Conservation (phyloP, 2,329 filamentous ascomycete genomes). For the Sporothrix phasma region DNA sequence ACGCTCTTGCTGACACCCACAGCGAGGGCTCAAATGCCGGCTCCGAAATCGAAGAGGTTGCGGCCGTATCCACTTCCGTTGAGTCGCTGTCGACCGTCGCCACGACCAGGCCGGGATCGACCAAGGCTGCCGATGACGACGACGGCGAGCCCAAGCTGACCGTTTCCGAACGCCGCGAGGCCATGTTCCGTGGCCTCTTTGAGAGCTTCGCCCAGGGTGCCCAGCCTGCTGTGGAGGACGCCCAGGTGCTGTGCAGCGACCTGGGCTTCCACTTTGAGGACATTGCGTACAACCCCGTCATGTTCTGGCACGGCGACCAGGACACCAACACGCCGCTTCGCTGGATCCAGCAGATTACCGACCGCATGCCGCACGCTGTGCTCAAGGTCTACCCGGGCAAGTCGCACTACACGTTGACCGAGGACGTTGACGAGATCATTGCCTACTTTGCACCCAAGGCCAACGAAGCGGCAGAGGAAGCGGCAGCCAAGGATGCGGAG, state of each 20-base stretch:
- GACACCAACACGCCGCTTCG: conserved; percentile 27
- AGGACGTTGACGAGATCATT: conserved; percentile 15
- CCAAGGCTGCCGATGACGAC: background rate
- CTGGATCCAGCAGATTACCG: conserved; percentile 30
- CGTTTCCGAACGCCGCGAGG: conserved; percentile 20
- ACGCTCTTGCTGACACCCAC: background rate
- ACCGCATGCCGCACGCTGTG: conserved; percentile 26
- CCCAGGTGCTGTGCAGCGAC: conserved; percentile 23
- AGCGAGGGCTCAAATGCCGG: background rate
- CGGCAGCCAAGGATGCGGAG: background rate
- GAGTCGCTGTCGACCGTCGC: background rate
- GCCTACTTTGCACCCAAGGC: background rate
- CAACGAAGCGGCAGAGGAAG: background rate
- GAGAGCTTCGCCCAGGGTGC: conserved; percentile 26
- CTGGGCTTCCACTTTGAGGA: conserved; percentile 27
- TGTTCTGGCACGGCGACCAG: conserved; percentile 27
- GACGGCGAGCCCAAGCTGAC: conserved; percentile 4
- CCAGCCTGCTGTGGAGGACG: conserved; percentile 23
- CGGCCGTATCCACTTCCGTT: conserved; percentile 21
- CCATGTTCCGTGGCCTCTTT: conserved; percentile 24
- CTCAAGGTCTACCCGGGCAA: conserved; percentile 28
- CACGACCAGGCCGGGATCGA: conserved; percentile 23
- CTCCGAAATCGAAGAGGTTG: conserved; percentile 6
- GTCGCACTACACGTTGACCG: conserved; percentile 21
- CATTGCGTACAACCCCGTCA: conserved; percentile 22